Percentiles rank a stretch among this genome's conserved stretches.
phyloP scores from a whole-genome alignment of 164 flowering plant genomes.

The Stephania yunnanensis region DNA sequence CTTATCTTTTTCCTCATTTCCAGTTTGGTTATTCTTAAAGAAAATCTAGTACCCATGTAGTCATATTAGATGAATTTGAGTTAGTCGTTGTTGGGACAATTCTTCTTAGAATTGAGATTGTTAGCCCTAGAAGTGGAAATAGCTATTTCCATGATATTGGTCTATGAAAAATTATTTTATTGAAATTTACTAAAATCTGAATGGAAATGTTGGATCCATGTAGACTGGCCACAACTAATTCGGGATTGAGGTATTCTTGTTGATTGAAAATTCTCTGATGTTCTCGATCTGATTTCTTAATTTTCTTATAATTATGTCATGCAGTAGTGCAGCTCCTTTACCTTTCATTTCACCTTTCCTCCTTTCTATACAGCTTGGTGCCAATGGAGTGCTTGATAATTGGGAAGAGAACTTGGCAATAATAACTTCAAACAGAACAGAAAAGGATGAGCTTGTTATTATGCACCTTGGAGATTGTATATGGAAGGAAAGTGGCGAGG shows the following conservation, averaged over 20 bases:
- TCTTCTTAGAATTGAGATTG: neutral
- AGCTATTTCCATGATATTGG: neutral
- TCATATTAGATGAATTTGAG: neutral
- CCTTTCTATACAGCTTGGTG: conserved; percentile 32
- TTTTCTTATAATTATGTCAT: no score
- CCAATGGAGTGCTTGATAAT: conserved; percentile 63
- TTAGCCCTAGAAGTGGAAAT: neutral
- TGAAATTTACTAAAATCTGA: neutral
- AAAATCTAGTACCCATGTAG: neutral
- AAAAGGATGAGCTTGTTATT: conserved; percentile 81
- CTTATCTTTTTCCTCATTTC: neutral
- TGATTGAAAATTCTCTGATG: no score
- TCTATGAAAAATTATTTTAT: neutral
- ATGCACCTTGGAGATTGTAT: conserved; percentile 87
- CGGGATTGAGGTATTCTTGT: no score
- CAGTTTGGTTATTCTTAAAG: neutral
- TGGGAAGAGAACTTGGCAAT: conserved; percentile 94
- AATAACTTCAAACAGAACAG: conserved; percentile 79
- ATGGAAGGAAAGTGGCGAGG: conserved; percentile 85
- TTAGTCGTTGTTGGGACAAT: neutral
- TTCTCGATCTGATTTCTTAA: no score
- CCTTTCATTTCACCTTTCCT: neutral
- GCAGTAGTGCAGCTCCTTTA: neutral
- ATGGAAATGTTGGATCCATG: no score
- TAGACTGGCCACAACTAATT: no score